Conservation (phyloP, 176 grass and related monocot species). For the Raddia distichophylla region DNA sequence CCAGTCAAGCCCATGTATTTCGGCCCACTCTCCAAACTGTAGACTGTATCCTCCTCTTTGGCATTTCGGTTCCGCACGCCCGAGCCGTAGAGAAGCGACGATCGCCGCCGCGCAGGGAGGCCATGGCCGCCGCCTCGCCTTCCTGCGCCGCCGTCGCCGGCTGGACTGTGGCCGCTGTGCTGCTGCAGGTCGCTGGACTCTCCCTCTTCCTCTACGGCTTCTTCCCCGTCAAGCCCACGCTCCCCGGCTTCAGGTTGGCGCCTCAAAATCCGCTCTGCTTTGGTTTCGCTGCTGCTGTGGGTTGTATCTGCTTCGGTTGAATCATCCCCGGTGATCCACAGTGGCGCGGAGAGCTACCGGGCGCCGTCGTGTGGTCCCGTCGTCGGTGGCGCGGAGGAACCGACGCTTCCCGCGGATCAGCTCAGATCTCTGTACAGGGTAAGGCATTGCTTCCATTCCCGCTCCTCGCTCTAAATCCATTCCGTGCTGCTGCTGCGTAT, state of each 20-base stretch:
- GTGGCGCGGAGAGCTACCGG: conserved; percentile 80
- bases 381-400: conserved; percentile 21
- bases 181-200: conserved; percentile 79
- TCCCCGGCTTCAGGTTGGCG: conserved; percentile 74
- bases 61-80: not conserved
- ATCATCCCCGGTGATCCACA: conserved; percentile 21
- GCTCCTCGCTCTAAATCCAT: not conserved
- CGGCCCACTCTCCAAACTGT: not conserved
- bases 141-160: conserved; percentile 45
- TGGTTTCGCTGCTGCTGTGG: conserved; percentile 15
- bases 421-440: conserved; percentile 78
- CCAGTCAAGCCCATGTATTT: not conserved
- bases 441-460: conserved; percentile 5
- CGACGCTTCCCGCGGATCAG: conserved; percentile 50
- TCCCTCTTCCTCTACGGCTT: conserved; percentile 77
- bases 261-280: not conserved
- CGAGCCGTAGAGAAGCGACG: conserved; percentile 9
- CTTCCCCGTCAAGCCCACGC: conserved; percentile 90
- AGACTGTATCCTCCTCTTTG: not conserved
- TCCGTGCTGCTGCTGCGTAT: not conserved
- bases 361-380: conserved; percentile 60
- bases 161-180: conserved; percentile 47
- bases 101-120: conserved; percentile 35
- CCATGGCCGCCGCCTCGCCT: conserved; percentile 39
- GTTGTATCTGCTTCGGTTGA: not conserved